phyloP scores from a whole-genome alignment of 1,284 basidiomycete genomes.

The Malassezia globosa region DNA sequence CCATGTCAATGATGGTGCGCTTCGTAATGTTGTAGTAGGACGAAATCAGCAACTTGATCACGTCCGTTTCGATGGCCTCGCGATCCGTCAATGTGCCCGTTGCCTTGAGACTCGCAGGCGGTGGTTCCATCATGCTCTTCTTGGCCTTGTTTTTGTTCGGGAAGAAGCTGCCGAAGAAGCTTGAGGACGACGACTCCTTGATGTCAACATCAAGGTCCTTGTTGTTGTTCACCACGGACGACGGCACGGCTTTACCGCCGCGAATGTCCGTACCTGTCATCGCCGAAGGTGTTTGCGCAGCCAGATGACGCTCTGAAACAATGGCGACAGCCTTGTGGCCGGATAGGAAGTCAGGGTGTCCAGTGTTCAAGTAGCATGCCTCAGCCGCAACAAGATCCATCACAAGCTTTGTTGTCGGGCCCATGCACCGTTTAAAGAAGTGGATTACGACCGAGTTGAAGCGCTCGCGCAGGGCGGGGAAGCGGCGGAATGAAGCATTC shows the following conservation, averaged over 20 bases:
- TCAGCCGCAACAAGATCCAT: conserved; percentile 67
- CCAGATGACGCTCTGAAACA: conserved; percentile 67
- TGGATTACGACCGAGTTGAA: conserved; percentile 89
- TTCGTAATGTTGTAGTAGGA: conserved; percentile 57
- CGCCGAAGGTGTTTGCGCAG: conserved; percentile 43
- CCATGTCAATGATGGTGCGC: conserved; percentile 99
- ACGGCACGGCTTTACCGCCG: conserved; percentile 42
- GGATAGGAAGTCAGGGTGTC: conserved; percentile 91
- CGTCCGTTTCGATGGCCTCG: conserved; percentile 96
- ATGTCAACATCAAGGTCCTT: conserved; percentile 81
- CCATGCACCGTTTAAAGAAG: conserved; percentile 90
- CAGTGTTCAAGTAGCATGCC: conserved; percentile 67
- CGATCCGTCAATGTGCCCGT: conserved; percentile 85
- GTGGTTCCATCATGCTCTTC: conserved; percentile 71
- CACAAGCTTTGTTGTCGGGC: conserved; percentile 86
- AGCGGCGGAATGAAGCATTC: conserved; percentile 83
- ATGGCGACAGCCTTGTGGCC: conserved; percentile 93
- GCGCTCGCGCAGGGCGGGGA: conserved; percentile 80
- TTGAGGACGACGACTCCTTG: conserved; percentile 60
- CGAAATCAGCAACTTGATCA: conserved; percentile 64
- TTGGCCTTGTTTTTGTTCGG: conserved; percentile 56
- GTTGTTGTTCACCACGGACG: conserved; percentile 69
- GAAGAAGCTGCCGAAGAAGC: conserved; percentile 96
- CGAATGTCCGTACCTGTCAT: conserved; percentile 40
- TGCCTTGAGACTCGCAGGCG: conserved; percentile 80